phyloP scores from a whole-genome alignment of 2,329 filamentous ascomycete species.

The Epichloe gansuensis region DNA sequence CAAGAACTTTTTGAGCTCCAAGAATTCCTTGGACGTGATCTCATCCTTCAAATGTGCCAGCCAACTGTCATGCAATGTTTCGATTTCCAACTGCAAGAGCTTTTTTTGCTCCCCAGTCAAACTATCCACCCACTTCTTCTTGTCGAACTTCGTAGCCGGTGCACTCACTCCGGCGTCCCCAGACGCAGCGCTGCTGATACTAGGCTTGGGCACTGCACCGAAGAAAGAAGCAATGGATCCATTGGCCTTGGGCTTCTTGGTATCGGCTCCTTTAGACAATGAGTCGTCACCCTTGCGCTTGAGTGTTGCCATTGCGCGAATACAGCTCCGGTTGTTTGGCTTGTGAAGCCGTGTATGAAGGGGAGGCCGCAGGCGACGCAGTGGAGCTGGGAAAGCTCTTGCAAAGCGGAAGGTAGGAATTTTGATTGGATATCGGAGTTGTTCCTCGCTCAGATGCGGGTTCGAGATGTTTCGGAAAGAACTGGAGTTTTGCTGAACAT shows the following conservation, averaged over 20 bases:
- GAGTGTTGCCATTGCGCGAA: constrained; percentile 36
- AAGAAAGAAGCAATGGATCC: constrained; percentile 87
- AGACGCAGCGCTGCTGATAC: constrained; percentile 1
- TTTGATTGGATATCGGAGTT: not conserved
- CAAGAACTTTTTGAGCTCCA: constrained; percentile 79
- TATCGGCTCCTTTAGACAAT: constrained; percentile 30
- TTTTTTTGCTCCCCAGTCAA: constrained; percentile 71
- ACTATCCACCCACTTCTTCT: constrained; percentile 73
- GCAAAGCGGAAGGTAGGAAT: not conserved
- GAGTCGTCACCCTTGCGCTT: constrained; percentile 52
- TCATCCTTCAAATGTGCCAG: constrained; percentile 80
- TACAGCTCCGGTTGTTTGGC: not conserved
- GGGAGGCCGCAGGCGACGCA: not conserved
- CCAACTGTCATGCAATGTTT: constrained; percentile 87
- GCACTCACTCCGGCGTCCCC: constrained; percentile 19
- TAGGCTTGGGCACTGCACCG: constrained; percentile 45
- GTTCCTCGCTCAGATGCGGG: not conserved
- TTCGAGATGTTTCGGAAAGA: not conserved
- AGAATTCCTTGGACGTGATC: constrained; percentile 62
- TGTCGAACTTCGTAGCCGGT: constrained; percentile 56
- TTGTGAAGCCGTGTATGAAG: not conserved
- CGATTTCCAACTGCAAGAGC: constrained; percentile 77
- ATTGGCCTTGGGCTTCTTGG: constrained; percentile 63
- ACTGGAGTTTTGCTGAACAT: not conserved
- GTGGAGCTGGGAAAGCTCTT: not conserved